Evolutionary conservation across 2,329 filamentous ascomycete species (phyloP).

Genomic region (Xylariales sp.): DNA sequence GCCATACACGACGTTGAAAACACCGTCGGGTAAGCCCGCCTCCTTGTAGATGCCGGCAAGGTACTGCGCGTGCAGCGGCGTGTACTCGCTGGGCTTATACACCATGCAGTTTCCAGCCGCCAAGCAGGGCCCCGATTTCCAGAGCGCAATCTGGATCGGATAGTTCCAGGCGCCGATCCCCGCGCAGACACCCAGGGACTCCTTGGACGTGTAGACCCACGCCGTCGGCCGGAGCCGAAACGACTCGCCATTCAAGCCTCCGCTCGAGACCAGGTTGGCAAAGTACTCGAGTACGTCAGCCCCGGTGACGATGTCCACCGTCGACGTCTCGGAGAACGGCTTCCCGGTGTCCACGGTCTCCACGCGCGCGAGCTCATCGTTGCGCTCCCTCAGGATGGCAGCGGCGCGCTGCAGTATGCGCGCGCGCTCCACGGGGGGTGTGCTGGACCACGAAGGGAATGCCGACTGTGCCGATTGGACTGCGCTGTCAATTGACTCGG

Average conservation of each 20-base stretch:
- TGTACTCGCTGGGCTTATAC: slow-evolving; percentile 87
- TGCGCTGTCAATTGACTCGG: slow-evolving; percentile 65
- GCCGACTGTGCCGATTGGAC: slow-evolving; percentile 66
- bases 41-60: slow-evolving; percentile 74
- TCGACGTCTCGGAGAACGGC: slow-evolving; percentile 77
- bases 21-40: slow-evolving; percentile 74
- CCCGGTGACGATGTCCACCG: slow-evolving; percentile 78
- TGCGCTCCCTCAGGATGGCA: slow-evolving; percentile 66
- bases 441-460: slow-evolving; percentile 73
- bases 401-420: slow-evolving; percentile 76
- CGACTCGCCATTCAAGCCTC: slow-evolving; percentile 77
- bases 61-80: slow-evolving; percentile 73
- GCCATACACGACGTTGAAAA: slow-evolving; percentile 85
- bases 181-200: slow-evolving; percentile 76
- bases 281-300: slow-evolving; percentile 86
- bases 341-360: slow-evolving; percentile 88
- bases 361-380: slow-evolving; percentile 72
- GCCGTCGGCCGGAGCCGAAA: slow-evolving; percentile 70
- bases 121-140: slow-evolving; percentile 83
- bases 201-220: slow-evolving; percentile 79
- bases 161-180: slow-evolving; percentile 93
- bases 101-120: slow-evolving; percentile 87
- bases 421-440: slow-evolving; percentile 68
- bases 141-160: slow-evolving; percentile 83
- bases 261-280: slow-evolving; percentile 71